Conservation (phyloP, 768 basidiomycete species). For the Lactarius evosmus region DNA sequence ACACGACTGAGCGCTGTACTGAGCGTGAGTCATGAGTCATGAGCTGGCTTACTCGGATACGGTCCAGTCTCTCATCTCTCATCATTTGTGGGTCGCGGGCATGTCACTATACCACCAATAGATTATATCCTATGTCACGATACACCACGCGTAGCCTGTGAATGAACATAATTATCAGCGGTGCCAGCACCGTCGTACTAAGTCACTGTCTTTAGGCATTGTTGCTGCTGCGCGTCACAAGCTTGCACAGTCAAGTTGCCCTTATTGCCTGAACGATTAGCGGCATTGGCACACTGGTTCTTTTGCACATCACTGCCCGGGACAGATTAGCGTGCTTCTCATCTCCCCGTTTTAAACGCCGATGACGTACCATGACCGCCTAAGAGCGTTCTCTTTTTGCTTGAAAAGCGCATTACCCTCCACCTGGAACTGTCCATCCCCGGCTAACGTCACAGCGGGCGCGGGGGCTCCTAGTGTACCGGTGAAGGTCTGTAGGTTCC, state of each 20-base stretch:
- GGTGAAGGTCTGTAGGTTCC: slow-evolving; percentile 47
- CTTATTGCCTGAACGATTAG: slow-evolving; percentile 50
- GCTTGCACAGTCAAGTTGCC: slow-evolving; percentile 45
- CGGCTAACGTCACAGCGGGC: slow-evolving; percentile 43
- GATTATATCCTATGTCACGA: no score
- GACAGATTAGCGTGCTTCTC: not conserved
- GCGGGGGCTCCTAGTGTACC: slow-evolving; percentile 45
- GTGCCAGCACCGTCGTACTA: not conserved
- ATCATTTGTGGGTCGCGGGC: no score
- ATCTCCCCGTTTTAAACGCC: no score
- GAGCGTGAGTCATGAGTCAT: no score
- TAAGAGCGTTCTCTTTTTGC: slow-evolving; percentile 45
- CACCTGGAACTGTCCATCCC: slow-evolving; percentile 49
- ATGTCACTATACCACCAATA: no score
- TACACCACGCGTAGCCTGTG: not conserved
- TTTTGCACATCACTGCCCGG: slow-evolving; percentile 47
- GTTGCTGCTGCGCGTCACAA: slow-evolving; percentile 45
- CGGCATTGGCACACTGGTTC: slow-evolving; percentile 56
- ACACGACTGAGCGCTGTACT: no score
- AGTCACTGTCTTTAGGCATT: slow-evolving; percentile 39
- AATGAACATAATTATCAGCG: not conserved
- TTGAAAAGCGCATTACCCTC: slow-evolving; percentile 48
- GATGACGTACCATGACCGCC: slow-evolving; percentile 39
- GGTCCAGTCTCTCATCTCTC: no score
- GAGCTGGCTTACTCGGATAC: no score